A percentile compares a stretch with the other conserved stretches of the same genome.
Evolutionary conservation across 345 rosid species (phyloP).

Genomic region (rapeseed (Brassica napus)): Da-Ae NC_063442.1:10059501-10060000

Average conservation of each 20-base stretch:
- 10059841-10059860: constrained; percentile 98
- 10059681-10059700: constrained; percentile 91
- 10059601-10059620: constrained; percentile 66
- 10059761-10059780: not conserved
- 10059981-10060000: constrained; percentile 93
- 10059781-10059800: constrained; percentile 29
- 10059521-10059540: constrained; percentile 91
- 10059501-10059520: constrained; percentile 81
- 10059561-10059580: constrained; percentile 89
- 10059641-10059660: constrained; percentile 94
- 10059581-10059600: constrained; percentile 85
- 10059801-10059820: constrained; percentile 91
- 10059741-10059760: constrained; percentile 29
- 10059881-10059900: constrained; percentile 93
- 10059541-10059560: constrained; percentile 76
- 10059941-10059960: constrained; percentile 96
- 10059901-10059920: constrained; percentile 96
- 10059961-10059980: constrained; percentile 96
- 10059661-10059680: constrained; percentile 88
- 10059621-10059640: constrained; percentile 96
- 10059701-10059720: constrained; percentile 98
- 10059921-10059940: constrained; percentile 98
- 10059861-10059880: constrained; percentile 90
- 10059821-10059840: constrained; percentile 98
- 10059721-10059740: constrained; percentile 39